Conservation (phyloP, 352 stramenopile species). For the Thalassiosira oceanica region DNA sequence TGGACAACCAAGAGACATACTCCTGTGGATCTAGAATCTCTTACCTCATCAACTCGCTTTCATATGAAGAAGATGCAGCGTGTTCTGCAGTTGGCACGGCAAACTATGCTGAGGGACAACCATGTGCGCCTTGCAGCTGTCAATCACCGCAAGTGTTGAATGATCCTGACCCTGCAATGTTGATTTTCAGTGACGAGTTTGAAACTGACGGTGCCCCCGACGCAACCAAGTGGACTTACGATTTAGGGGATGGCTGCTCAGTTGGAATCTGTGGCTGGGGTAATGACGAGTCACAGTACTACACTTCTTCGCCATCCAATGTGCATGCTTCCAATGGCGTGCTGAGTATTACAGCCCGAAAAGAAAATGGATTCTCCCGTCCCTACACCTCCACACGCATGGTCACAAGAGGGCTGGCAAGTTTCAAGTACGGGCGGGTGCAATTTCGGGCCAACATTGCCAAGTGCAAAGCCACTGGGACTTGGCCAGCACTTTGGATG, state of each 20-base stretch:
- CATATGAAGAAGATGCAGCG: conserved; percentile 10
- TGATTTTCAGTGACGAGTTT: conserved; percentile 68
- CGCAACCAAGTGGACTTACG: conserved; percentile 38
- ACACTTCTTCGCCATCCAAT: conserved; percentile 31
- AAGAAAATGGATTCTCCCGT: not conserved
- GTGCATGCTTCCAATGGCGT: conserved; percentile 13
- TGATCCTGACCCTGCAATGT: conserved; percentile 20
- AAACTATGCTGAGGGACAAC: conserved; percentile 9
- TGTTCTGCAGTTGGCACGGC: conserved; percentile 23
- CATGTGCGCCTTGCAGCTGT: conserved; percentile 16
- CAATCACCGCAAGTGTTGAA: not conserved
- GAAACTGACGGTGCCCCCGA: conserved; percentile 36
- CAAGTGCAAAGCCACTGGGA: conserved; percentile 2
- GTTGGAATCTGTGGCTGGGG: conserved; percentile 42
- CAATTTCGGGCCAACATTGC: conserved; percentile 12
- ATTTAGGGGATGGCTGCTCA: conserved; percentile 34
- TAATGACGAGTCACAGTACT: conserved; percentile 43
- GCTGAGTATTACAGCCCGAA: conserved; percentile 9
- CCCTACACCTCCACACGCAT: conserved; percentile 14
- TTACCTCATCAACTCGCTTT: conserved; percentile 5
- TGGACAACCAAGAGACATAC: conserved; percentile 7
- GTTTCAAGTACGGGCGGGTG: conserved; percentile 12
- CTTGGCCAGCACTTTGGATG: conserved; percentile 41
- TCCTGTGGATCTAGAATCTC: conserved; percentile 12
- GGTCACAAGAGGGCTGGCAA: conserved; percentile 2